These are phyloP conservation scores for Arthrobotrys pseudoclavata DNA, from an alignment of 2,329 filamentous ascomycete genomes.

Conservation along the genomic window DNA sequence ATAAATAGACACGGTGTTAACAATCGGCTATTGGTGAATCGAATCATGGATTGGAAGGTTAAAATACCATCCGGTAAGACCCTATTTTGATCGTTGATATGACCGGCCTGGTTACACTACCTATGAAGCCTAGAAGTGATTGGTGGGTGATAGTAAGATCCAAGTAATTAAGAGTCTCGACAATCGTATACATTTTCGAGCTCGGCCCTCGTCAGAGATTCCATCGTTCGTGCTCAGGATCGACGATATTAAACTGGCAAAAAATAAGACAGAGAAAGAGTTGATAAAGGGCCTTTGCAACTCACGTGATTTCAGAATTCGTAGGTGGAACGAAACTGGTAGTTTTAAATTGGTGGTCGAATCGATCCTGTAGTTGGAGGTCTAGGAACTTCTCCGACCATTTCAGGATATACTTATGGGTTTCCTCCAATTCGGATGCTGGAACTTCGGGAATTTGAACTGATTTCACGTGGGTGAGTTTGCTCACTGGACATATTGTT, in stretches of 20 bases:
- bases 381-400: slow-evolving; percentile 12
- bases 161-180: not conserved
- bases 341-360: too few species aligned
- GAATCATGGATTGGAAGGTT: not conserved
- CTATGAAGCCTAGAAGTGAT: not conserved
- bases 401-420: slow-evolving; percentile 6
- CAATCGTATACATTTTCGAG: not conserved
- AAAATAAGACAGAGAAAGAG: slow-evolving; percentile 10
- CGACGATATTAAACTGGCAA: not conserved
- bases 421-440: slow-evolving; percentile 3
- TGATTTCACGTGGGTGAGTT: slow-evolving; percentile 2
- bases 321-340: not conserved
- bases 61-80: not conserved
- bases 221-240: not conserved
- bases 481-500: slow-evolving; percentile 27
- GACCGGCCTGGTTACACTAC: not conserved
- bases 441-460: slow-evolving; percentile 11
- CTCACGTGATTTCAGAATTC: slow-evolving; percentile 5
- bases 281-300: slow-evolving; percentile 13
- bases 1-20: not conserved
- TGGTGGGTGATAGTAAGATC: not conserved
- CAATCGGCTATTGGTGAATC: not conserved
- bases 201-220: too few species aligned
- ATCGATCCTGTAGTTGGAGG: too few species aligned
- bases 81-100: not conserved